Conservation (phyloP, 2,329 filamentous ascomycete species). For the Periconia sp. region DNA sequence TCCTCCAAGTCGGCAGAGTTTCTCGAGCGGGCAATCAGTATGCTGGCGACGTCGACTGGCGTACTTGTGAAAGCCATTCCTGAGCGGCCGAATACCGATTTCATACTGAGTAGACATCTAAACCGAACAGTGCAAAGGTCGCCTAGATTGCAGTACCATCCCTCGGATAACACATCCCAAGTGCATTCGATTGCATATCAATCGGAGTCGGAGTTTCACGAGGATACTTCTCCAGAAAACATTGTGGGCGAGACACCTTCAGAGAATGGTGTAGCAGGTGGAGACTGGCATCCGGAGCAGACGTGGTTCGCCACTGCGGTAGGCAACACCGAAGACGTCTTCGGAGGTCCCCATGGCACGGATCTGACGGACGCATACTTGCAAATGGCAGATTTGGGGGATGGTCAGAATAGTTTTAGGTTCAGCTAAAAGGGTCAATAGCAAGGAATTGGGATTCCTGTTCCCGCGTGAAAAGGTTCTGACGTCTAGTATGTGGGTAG, state of each 20-base stretch:
- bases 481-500: too few species aligned
- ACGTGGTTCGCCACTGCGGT: slow-evolving; percentile 10
- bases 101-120: slow-evolving; percentile 6
- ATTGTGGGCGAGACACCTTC: slow-evolving; percentile 9
- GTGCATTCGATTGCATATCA: slow-evolving; percentile 4
- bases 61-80: slow-evolving; percentile 25
- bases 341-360: background rate
- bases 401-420: background rate
- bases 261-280: slow-evolving; percentile 1
- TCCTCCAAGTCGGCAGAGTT: slow-evolving; percentile 52
- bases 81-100: slow-evolving; percentile 6
- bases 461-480: too few species aligned
- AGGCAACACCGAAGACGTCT: background rate
- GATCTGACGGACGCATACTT: background rate
- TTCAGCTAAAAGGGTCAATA: too few species aligned
- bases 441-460: too few species aligned
- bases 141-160: background rate
- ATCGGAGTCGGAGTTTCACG: slow-evolving; percentile 12
- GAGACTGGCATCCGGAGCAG: slow-evolving; percentile 8
- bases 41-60: slow-evolving; percentile 28
- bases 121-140: background rate
- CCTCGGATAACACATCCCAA: slow-evolving; percentile 1
- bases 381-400: background rate
- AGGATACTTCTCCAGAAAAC: slow-evolving; percentile 12
- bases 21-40: slow-evolving; percentile 46